A percentile compares a stretch with the other conserved stretches of the same genome.
Evolutionary conservation across 2,329 filamentous ascomycete genomes (phyloP).

Genomic region (Fusarium sublunatum): DNA sequence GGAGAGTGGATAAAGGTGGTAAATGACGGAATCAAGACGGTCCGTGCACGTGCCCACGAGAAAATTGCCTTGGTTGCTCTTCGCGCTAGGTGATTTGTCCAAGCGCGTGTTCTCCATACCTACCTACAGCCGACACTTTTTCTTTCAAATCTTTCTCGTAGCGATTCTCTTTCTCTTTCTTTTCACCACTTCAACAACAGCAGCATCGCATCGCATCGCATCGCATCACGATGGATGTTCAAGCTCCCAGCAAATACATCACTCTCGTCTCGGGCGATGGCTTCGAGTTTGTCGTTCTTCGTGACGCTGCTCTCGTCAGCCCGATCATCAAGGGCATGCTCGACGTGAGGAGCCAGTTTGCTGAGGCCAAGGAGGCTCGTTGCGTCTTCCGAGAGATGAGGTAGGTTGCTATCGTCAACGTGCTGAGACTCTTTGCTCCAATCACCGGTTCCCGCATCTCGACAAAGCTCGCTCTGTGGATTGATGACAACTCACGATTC

Average conservation of each 20-base stretch:
- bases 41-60: constrained; percentile 39
- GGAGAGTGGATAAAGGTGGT: background rate
- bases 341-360: constrained; percentile 74
- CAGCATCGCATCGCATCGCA: background rate
- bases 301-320: constrained; percentile 76
- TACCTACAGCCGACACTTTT: constrained; percentile 20
- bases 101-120: constrained; percentile 26
- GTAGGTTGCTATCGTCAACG: constrained; percentile 56
- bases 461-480: constrained; percentile 35
- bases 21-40: constrained; percentile 29
- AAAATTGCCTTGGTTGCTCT: constrained; percentile 37
- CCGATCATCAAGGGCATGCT: constrained; percentile 80
- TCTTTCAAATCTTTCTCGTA: constrained; percentile 15
- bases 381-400: constrained; percentile 79
- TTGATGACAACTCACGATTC: constrained; percentile 58
- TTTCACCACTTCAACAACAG: constrained; percentile 11
- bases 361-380: constrained; percentile 71
- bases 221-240: constrained; percentile 35
- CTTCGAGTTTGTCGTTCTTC: constrained; percentile 80
- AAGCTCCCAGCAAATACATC: constrained; percentile 71
- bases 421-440: constrained; percentile 13
- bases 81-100: constrained; percentile 22
- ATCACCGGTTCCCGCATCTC: constrained; percentile 8
- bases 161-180: constrained; percentile 1
- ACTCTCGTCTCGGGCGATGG: constrained; percentile 81